Base-by-base conservation (phyloP, 768 basidiomycete species). In the Collybia sordida region DNA sequence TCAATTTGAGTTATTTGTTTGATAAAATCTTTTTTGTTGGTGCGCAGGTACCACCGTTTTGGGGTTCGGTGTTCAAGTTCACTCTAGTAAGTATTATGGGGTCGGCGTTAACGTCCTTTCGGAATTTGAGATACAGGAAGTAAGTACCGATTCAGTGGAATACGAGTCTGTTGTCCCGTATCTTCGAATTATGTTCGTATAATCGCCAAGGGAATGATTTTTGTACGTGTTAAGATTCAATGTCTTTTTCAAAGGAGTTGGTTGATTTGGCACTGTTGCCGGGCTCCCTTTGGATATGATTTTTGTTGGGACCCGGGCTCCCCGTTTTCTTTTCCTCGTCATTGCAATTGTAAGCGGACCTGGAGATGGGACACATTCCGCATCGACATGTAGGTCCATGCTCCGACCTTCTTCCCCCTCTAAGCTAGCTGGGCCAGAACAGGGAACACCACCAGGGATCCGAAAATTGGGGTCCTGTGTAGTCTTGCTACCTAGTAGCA, bases 41-140 rank as follows among this genome's bases (percentile, higher is more conserved):
- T 59, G 24, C 49, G 45, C 4, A 17, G 40, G 35, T 53, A 56
- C 14, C 47, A n/a, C 17, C 31, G 36, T 36, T 56, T 59, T 2
- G 51, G 49, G 17, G 34, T 45, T 14, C 49, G 45, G 42, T 59
- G 58, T 35, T 59, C 50, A 21, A 54, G 53, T 31, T 59, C 56
- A 2, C 51, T 58, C 53, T 59, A 25, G 12, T 2, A 35, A 31
- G 4, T 42, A 45, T 18, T n/a, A n/a, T n/a, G n/a, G n/a, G n/a
- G 28, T 14, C 12, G 37, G n/a, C 12, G 22, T n/a, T 17, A 35
- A 23, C 15, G 19, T 14, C 6, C 22, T 27, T 6, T 42, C 3
- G 18, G 1, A 43, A 21, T 22, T 8, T 12, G 24, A 7, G 7
- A 36, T 42, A 35, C 9, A 31, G 14, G 14, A n/a, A 42, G 17